These are phyloP conservation scores for Paraleonurus japonicus DNA, from an alignment of 257 asterid species.

Conservation along the genomic window DNA sequence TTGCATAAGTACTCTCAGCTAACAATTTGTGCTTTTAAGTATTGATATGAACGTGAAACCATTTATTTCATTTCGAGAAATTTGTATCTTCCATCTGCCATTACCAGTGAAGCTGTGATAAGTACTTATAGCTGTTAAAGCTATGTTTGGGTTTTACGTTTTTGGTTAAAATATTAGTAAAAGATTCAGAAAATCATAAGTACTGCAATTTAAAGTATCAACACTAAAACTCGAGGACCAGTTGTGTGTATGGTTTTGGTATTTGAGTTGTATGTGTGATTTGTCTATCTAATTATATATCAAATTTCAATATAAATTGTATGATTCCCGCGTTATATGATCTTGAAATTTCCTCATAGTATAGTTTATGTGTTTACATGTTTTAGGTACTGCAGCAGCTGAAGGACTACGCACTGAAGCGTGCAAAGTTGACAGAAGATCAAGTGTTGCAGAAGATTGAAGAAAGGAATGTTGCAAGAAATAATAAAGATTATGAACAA, in stretches of 20 bases:
- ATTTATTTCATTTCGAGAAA: neutral
- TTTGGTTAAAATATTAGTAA: neutral
- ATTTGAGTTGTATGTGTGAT: neutral
- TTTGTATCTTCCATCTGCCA: neutral
- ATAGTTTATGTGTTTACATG: conserved; percentile 5
- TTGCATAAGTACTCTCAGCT: neutral
- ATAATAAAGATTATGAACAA: conserved; percentile 74
- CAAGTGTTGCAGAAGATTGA: conserved; percentile 47
- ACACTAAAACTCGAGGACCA: neutral
- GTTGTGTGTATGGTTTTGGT: neutral
- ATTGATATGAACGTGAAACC: neutral
- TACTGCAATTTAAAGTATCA: neutral
- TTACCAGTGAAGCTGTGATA: neutral
- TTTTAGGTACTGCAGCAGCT: conserved; percentile 69
- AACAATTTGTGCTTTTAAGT: neutral
- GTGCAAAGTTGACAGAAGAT: conserved; percentile 71
- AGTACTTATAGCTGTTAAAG: neutral
- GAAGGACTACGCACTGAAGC: conserved; percentile 66
- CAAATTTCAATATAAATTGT: neutral
- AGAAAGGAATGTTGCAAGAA: conserved; percentile 59
- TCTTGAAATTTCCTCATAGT: neutral
- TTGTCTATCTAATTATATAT: neutral
- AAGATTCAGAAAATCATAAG: neutral
- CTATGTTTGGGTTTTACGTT: neutral
- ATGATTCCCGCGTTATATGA: neutral